phyloP scores from a whole-genome alignment of 202 grass and related monocot species.

The Cymbopogon flexuosus region DNA sequence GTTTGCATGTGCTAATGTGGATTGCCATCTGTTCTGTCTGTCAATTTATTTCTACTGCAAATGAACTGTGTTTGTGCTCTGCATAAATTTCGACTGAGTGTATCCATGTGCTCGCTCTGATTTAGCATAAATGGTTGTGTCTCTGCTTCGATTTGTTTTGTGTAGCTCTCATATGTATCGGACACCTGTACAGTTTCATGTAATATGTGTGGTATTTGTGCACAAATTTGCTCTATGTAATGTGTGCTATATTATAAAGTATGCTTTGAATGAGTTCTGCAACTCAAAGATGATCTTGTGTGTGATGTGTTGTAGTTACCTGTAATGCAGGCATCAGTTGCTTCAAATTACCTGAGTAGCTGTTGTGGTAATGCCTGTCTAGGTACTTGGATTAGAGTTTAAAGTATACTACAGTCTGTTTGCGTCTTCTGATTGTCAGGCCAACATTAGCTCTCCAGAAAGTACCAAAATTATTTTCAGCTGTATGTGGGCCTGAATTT shows the following conservation, averaged over 20 bases:
- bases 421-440: too few species aligned
- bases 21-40: background rate
- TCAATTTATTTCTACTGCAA: background rate
- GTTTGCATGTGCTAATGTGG: background rate
- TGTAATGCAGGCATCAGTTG: background rate
- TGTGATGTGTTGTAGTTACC: background rate
- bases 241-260: background rate
- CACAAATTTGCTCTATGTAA: background rate
- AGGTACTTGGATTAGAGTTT: background rate
- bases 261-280: background rate
- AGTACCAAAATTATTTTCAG: background rate
- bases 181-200: background rate
- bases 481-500: background rate
- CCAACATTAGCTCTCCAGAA: background rate
- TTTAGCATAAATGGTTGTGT: constrained; percentile 6
- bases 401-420: too few species aligned
- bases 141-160: constrained; percentile 5
- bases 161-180: background rate
- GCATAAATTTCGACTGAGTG: too few species aligned
- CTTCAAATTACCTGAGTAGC: background rate
- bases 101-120: too few species aligned
- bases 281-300: background rate
- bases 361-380: background rate
- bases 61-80: too few species aligned
- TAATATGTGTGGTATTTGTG: background rate